Conservation (phyloP, 192 early-diverging fungal genomes). For the Coemansia sp. region DNA sequence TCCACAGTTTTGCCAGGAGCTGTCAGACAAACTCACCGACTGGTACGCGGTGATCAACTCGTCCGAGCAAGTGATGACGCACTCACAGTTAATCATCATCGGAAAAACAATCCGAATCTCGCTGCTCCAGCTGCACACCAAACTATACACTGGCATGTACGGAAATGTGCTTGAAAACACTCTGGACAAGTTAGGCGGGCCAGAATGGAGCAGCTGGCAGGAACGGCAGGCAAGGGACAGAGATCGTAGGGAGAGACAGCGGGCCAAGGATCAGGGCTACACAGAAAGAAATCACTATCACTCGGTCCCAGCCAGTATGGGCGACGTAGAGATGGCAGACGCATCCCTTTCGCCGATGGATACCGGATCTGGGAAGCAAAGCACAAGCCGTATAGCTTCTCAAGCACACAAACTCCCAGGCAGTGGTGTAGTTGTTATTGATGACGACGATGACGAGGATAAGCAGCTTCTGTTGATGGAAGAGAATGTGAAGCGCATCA, state of each 20-base stretch:
- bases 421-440: constrained; percentile 1
- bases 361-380: not conserved
- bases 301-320: constrained; percentile 24
- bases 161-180: constrained; percentile 31
- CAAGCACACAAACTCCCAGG: constrained; percentile 18
- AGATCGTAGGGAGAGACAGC: constrained; percentile 21
- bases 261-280: constrained; percentile 9
- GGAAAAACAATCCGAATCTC: constrained; percentile 42
- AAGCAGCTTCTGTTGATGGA: constrained; percentile 44
- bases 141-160: constrained; percentile 32
- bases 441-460: constrained; percentile 45
- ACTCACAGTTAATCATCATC: constrained; percentile 36
- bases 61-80: constrained; percentile 40
- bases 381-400: not conserved
- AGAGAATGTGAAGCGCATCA: constrained; percentile 51
- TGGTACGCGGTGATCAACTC: constrained; percentile 48
- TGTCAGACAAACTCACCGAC: constrained; percentile 29
- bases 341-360: not conserved
- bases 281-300: not conserved
- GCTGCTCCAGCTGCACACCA: constrained; percentile 42
- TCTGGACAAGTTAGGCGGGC: constrained; percentile 41
- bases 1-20: constrained; percentile 39
- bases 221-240: constrained; percentile 28
- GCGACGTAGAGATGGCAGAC: constrained; percentile 20
- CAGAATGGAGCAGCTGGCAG: constrained; percentile 45